phyloP scores from a whole-genome alignment of 805 yeast genomes.

The Wickerhamomyces subpelliculosus region DNA sequence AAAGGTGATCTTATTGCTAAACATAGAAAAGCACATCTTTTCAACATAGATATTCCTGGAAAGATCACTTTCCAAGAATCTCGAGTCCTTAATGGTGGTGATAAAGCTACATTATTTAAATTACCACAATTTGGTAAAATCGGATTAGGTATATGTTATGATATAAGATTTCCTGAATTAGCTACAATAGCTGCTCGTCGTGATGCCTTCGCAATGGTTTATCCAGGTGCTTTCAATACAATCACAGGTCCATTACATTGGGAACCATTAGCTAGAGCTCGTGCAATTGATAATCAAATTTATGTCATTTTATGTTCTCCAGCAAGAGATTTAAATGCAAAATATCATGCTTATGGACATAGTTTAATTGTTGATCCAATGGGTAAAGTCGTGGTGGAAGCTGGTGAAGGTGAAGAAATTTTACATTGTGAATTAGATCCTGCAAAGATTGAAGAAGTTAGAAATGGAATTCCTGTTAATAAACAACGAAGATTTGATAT shows the following conservation, averaged over 20 bases:
- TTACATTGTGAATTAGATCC: constrained; percentile 65
- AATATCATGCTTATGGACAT: constrained; percentile 64
- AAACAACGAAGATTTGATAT: constrained; percentile 64
- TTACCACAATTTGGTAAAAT: constrained; percentile 58
- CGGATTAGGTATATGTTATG: constrained; percentile 85
- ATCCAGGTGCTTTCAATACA: constrained; percentile 82
- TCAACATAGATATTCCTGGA: constrained; percentile 86
- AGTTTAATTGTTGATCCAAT: constrained; percentile 57
- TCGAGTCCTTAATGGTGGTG: constrained; percentile 64
- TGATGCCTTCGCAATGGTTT: constrained; percentile 66
- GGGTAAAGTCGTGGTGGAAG: constrained; percentile 59
- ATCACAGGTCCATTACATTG: constrained; percentile 82
- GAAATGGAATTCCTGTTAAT: constrained; percentile 60
- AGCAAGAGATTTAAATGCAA: constrained; percentile 61
- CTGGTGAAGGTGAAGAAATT: constrained; percentile 68
- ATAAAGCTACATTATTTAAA: constrained; percentile 66
- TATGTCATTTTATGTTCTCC: constrained; percentile 82
- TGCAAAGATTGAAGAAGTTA: constrained; percentile 41
- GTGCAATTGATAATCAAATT: constrained; percentile 71
- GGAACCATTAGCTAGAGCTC: constrained; percentile 65
- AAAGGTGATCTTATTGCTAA: constrained; percentile 72
- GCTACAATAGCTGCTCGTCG: constrained; percentile 52
- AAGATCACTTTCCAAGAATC: constrained; percentile 87
- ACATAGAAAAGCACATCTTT: constrained; percentile 81
- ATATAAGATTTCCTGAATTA: constrained; percentile 73